Conservation (phyloP, 2,329 filamentous ascomycete genomes). For the Colletotrichum tropicicola region DNA sequence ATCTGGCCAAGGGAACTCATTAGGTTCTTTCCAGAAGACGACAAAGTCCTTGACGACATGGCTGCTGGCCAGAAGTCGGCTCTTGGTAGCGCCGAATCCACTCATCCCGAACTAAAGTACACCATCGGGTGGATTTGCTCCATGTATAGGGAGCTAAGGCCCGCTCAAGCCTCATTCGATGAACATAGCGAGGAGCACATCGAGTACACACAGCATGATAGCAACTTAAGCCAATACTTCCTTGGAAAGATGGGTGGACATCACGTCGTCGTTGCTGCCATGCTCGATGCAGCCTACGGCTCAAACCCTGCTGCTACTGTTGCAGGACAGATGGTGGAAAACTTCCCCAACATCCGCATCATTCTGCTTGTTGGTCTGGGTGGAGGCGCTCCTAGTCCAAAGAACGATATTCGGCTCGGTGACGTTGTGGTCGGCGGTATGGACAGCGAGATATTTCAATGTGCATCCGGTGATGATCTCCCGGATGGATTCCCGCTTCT, state of each 20-base stretch:
- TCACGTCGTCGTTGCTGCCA: neutral
- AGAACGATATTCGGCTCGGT: constrained; percentile 42
- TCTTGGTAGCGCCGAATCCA: too few relatives aligned
- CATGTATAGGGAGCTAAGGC: neutral
- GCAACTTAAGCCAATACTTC: neutral
- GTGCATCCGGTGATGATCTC: constrained; percentile 35
- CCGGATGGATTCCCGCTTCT: constrained; percentile 32
- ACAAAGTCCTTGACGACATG: too few relatives aligned
- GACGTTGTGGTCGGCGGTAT: constrained; percentile 28
- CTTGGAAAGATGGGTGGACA: neutral
- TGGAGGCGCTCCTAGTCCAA: constrained; percentile 43
- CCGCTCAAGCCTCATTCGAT: neutral
- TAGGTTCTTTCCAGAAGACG: too few relatives aligned
- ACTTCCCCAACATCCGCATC: constrained; percentile 40
- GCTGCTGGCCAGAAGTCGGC: too few relatives aligned
- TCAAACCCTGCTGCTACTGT: constrained; percentile 27
- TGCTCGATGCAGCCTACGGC: constrained; percentile 28
- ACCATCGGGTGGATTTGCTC: neutral
- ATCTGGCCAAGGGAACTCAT: too few relatives aligned
- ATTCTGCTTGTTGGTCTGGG: constrained; percentile 45
- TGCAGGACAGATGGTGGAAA: constrained; percentile 38
- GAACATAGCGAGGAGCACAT: neutral
- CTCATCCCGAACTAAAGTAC: too few relatives aligned
- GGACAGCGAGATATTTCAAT: constrained; percentile 36
- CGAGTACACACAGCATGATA: neutral